Base-by-base conservation (phyloP, 352 stramenopile genomes). In the Globisporangium radiosum region DNA sequence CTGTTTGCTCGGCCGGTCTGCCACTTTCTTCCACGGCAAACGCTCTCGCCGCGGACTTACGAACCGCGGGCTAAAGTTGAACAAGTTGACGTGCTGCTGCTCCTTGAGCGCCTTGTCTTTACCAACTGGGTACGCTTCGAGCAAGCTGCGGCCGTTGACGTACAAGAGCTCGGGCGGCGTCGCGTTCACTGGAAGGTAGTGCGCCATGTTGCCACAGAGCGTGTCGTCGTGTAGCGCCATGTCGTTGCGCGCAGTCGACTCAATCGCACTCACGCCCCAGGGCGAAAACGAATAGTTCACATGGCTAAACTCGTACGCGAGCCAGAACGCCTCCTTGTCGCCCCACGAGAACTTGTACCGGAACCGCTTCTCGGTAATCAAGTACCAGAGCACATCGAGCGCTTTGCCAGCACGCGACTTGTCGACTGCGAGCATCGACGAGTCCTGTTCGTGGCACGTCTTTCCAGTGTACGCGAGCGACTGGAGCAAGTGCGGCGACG, bases 321-420 rank as follows among this genome's bases (percentile, higher is more conserved):
- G 52, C 82, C 82, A 92, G 52, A 90, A 90, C 0, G 74, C 54
- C 48, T 92, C 82, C 56, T 90, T 90, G 66, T 89, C 80, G 8
- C 80, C 78, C 64, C 70, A 89, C 14, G 76, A 91, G 48, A 85
- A 88, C 56, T 75, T 60, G 68, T 75, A 75, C 19, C 73, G 63
- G 56, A 89, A 88, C n/a, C 80, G 78, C 54, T 78, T 69, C 47
- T 85, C 60, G 0, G 76, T 81, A 49, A 89, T 84, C 14, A 92
- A 65, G 52, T 75, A 83, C 78, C 75, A 88, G 37, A 92, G 57
- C 45, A 90, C 72, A 1, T 81, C 72, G 58, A 87, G 68, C 1
- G 78, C 75, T 39, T 75, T 69, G 7, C 60, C 65, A 3, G 66
- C 65, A 14, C 73, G 59, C 38, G 65, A 56, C 65, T 90, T 92